Percentiles rank a stretch among this genome's conserved stretches.
These are phyloP conservation scores for Zangia roseola DNA, from an alignment of 768 basidiomycete genomes.

Conservation along the genomic window DNA sequence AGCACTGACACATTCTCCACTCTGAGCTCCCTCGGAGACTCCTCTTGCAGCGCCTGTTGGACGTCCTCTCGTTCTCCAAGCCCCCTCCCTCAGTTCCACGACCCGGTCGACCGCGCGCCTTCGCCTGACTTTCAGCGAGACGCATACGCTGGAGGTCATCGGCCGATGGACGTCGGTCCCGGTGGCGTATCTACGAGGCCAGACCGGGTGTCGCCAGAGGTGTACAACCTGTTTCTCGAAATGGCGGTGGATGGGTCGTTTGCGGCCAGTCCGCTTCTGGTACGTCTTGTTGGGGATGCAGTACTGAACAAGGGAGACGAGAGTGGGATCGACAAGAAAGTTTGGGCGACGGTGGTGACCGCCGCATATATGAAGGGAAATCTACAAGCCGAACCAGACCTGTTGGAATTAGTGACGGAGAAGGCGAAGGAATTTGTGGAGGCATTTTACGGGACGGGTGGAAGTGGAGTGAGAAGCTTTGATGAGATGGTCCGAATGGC, in stretches of 20 bases:
- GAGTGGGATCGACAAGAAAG: slow-evolving; percentile 29
- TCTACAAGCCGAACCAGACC: slow-evolving; percentile 36
- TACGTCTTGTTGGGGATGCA: slow-evolving; percentile 35
- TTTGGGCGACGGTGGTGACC: slow-evolving; percentile 52
- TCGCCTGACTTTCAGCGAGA: slow-evolving; percentile 31
- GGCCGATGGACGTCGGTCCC: background rate
- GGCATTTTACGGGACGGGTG: background rate
- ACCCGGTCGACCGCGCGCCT: slow-evolving; percentile 28
- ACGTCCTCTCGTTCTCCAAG: slow-evolving; percentile 20
- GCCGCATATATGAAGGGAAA: slow-evolving; percentile 45
- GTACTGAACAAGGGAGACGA: slow-evolving; percentile 33
- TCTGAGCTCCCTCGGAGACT: slow-evolving; percentile 46
- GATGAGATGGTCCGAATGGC: slow-evolving; percentile 22
- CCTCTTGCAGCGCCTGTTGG: slow-evolving; percentile 38
- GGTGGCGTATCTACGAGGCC: background rate
- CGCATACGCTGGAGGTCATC: background rate
- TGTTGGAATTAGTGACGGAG: slow-evolving; percentile 40
- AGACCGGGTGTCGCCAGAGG: slow-evolving; percentile 21
- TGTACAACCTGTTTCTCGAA: slow-evolving; percentile 37
- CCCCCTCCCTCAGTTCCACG: slow-evolving; percentile 25
- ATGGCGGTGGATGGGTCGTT: slow-evolving; percentile 53
- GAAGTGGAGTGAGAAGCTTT: slow-evolving; percentile 4
- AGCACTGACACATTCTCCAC: slow-evolving; percentile 43
- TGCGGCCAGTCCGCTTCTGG: slow-evolving; percentile 29
- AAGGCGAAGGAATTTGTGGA: slow-evolving; percentile 44